A percentile compares a stretch with the other conserved stretches of the same genome.
These are phyloP conservation scores for Phoenix dactylifera DNA, from an alignment of 176 grass and related monocot genomes.

Conservation along the genomic window DNA sequence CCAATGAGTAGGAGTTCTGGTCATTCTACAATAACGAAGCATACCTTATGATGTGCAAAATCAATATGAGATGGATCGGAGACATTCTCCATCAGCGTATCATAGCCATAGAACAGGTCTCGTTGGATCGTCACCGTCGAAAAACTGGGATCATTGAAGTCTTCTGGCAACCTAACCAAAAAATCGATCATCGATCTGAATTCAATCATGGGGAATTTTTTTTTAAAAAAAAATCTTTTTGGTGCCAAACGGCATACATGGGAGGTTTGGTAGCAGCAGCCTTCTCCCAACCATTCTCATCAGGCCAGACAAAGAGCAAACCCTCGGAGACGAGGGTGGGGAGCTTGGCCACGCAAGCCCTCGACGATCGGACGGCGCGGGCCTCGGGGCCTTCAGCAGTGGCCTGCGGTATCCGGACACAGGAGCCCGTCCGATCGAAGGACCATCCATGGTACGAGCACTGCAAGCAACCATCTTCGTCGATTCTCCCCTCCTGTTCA, in stretches of 20 bases:
- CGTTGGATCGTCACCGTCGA: constrained; percentile 94
- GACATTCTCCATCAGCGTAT: constrained; percentile 95
- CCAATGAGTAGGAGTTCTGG: too few relatives aligned
- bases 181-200: not conserved
- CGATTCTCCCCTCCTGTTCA: constrained; percentile 78
- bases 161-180: constrained; percentile 66
- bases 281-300: constrained; percentile 86
- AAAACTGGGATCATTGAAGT: constrained; percentile 74
- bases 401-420: constrained; percentile 81
- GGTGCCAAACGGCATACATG: constrained; percentile 27
- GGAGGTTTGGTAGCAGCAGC: constrained; percentile 65
- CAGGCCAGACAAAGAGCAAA: constrained; percentile 88
- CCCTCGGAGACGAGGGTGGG: constrained; percentile 83
- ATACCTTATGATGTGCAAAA: constrained; percentile 96
- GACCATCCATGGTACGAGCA: constrained; percentile 97
- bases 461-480: constrained; percentile 90
- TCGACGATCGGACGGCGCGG: constrained; percentile 39
- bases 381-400: constrained; percentile 51
- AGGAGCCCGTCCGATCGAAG: constrained; percentile 63
- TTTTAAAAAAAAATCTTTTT: not conserved
- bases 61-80: constrained; percentile 96
- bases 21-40: not conserved
- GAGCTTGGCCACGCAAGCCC: constrained; percentile 67
- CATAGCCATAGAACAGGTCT: constrained; percentile 88
- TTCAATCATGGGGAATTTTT: too few relatives aligned